These are phyloP conservation scores for Xylariaceae sp. DNA, from an alignment of 2,329 filamentous ascomycete species.

Conservation along the genomic window DNA sequence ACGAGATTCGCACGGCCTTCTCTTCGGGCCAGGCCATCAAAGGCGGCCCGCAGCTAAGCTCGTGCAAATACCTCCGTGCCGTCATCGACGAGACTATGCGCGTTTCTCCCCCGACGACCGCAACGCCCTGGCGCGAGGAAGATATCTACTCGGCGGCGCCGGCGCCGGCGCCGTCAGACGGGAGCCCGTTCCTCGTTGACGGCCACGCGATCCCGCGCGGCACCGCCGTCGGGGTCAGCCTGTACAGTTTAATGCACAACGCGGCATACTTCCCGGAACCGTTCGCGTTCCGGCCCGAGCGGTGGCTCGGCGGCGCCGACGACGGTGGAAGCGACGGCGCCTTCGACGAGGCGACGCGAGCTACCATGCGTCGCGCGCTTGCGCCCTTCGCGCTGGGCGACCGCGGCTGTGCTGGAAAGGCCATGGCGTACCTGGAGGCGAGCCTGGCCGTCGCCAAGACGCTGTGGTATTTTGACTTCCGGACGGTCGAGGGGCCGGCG, in stretches of 20 bases:
- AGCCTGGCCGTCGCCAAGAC: background rate
- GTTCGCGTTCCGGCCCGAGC: too few species aligned
- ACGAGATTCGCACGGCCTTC: constrained; percentile 12
- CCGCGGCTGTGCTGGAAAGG: background rate
- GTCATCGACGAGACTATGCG: constrained; percentile 8
- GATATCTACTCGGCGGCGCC: constrained; percentile 1
- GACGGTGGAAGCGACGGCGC: too few species aligned
- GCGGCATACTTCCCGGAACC: too few species aligned
- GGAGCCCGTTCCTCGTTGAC: too few species aligned
- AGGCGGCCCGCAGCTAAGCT: constrained; percentile 3
- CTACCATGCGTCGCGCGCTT: too few species aligned
- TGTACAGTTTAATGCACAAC: too few species aligned
- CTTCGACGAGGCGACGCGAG: too few species aligned
- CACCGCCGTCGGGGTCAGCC: too few species aligned
- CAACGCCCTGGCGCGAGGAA: constrained; percentile 8
- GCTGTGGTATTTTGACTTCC: background rate
- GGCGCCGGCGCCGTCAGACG: too few species aligned
- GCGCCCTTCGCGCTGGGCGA: background rate
- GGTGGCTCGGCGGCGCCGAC: too few species aligned
- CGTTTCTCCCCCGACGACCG: background rate
- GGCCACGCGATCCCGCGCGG: too few species aligned
- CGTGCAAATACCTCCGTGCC: constrained; percentile 12
- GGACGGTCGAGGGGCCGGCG: too few species aligned
- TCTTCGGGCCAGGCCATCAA: constrained; percentile 5
- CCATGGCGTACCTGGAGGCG: background rate